Evolutionary conservation across 768 basidiomycete species (phyloP), one percentile per base, ranked within the genome.

Genomic region (Rubroboletus satanas): DNA sequence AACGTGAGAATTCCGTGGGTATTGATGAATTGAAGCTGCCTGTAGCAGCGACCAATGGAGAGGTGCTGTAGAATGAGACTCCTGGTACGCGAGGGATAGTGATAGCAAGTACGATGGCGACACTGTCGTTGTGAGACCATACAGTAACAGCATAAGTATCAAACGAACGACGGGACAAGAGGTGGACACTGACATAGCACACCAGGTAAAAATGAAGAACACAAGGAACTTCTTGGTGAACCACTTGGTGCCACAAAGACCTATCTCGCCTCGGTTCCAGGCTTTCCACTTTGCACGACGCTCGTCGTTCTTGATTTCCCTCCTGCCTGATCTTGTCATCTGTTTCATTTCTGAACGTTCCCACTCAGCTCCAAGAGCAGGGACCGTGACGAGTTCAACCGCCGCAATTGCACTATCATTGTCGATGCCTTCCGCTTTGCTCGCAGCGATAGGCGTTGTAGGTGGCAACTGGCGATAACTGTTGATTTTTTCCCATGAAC

Each of bases 321-420:
- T 76, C 66, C 80, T 81, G 5, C 82, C 89, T 2, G 83, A 73
- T 64, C 85, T 87, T 1, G 87, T 88, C 82, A 92, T 88, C 36
- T 80, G 79, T 45, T 79, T 80, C 69, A 97, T 72, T 68, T 98
- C 94, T 18, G 79, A 74, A 47, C 84, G 83, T 26, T 80, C 80
- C 94, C 94, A 98, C 73, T 98, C 94, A 0, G 94, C 75, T 18
- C 94, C 94, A 3, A 98, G 77, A 2, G 90, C 90, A 3, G 94
- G 94, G 0, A 97, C 92, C 1, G 94, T 96, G 42, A 96, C 87
- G 69, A 95, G 78, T 71, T 98, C 94, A 23, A 93, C 89, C 4
- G 81, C 83, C 10, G 76, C 75, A 5, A 62, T 52, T 17, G 71
- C 49, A 41, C 60, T 64, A 43, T 68, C 65, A 12, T 66, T 63